Evolutionary conservation across 2,329 filamentous ascomycete genomes (phyloP).

Genomic region (Fusarium tjaetaba): DNA sequence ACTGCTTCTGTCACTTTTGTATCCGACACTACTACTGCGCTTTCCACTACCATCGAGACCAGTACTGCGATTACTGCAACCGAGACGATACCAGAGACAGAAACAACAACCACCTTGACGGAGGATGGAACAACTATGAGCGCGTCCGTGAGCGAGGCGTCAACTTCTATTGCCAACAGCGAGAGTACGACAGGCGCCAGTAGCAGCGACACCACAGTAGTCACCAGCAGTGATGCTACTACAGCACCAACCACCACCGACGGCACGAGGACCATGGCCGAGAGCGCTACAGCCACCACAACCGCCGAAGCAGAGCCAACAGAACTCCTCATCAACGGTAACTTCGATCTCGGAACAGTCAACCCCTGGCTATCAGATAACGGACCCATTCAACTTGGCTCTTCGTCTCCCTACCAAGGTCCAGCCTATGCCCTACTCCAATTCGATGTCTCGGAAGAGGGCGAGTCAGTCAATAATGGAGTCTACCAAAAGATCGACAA

Average conservation of each 20-base stretch:
- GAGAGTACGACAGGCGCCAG: rapidly evolving
- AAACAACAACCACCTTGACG: background rate
- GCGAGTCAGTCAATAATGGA: background rate
- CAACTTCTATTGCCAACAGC: rapidly evolving
- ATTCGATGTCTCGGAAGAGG: rapidly evolving
- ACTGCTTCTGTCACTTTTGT: rapidly evolving
- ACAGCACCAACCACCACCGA: background rate
- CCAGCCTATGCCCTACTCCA: background rate
- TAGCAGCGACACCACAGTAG: rapidly evolving
- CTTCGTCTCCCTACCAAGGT: rapidly evolving
- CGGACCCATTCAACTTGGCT: background rate
- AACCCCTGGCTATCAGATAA: background rate
- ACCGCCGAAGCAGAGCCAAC: background rate
- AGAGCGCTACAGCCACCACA: background rate
- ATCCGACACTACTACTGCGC: background rate
- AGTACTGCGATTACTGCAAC: rapidly evolving
- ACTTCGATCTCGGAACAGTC: background rate
- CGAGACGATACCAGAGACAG: background rate
- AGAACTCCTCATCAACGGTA: background rate
- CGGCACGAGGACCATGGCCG: background rate
- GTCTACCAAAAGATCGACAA: background rate
- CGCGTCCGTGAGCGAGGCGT: background rate
- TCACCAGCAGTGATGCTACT: background rate
- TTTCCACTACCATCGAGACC: background rate
- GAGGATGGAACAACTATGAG: background rate